These are phyloP conservation scores for Golubevia sp. DNA, from an alignment of 1,284 basidiomycete genomes.

Conservation along the genomic window DNA sequence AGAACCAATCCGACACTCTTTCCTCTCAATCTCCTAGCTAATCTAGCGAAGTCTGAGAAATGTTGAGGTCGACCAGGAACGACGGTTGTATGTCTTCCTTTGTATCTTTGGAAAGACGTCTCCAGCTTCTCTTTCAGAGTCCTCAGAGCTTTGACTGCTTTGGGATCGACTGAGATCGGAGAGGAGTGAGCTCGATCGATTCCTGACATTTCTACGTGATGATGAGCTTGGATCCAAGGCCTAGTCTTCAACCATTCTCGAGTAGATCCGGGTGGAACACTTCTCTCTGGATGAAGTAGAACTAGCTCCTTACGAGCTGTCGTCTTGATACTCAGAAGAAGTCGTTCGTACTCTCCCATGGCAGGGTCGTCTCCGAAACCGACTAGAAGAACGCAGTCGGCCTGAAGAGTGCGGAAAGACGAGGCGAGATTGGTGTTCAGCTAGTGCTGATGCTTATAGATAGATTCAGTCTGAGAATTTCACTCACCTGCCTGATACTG, in stretches of 20 bases:
- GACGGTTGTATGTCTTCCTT: constrained; percentile 1
- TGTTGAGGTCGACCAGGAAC: constrained; percentile 42
- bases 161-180: constrained; percentile 31
- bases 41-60: constrained; percentile 55
- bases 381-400: constrained; percentile 56
- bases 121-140: constrained; percentile 54
- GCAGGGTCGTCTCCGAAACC: constrained; percentile 69
- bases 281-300: constrained; percentile 54
- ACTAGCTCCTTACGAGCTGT: constrained; percentile 60
- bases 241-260: constrained; percentile 58
- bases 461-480: neutral
- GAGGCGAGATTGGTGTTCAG: neutral
- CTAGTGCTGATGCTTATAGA: neutral
- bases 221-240: constrained; percentile 56
- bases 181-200: constrained; percentile 10
- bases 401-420: constrained; percentile 18
- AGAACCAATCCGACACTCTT: constrained; percentile 56
- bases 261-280: constrained; percentile 54
- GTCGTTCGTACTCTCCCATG: constrained; percentile 75
- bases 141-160: constrained; percentile 48
- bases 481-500: constrained; percentile 26
- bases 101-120: constrained; percentile 36
- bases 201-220: constrained; percentile 57
- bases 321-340: constrained; percentile 58
- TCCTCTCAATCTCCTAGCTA: constrained; percentile 53